Evolutionary conservation across 345 rosid genomes (phyloP).

Genomic region (Gossypium raimondii): DNA sequence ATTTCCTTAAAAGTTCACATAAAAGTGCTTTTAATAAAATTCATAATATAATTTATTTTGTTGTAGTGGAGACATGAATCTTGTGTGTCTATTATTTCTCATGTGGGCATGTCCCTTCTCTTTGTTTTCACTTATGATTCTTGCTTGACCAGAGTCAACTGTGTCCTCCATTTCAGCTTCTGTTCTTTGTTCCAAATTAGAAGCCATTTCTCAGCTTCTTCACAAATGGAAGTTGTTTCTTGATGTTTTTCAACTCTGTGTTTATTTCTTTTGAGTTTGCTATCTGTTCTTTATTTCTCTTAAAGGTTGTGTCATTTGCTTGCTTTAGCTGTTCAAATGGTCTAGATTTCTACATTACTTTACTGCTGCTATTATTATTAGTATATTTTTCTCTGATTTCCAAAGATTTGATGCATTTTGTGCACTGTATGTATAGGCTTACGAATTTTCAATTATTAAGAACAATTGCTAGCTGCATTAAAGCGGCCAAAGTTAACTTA

Average conservation of each 20-base stretch:
- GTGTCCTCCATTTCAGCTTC: constrained; percentile 28
- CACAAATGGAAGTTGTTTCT: constrained; percentile 56
- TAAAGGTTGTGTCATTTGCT: not conserved
- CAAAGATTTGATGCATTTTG: too few species aligned
- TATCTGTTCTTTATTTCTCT: not conserved
- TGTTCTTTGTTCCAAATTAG: constrained; percentile 22
- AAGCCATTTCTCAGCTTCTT: constrained; percentile 45
- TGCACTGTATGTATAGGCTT: too few species aligned
- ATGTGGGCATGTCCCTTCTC: constrained; percentile 44
- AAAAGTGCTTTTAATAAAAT: too few species aligned
- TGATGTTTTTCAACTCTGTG: constrained; percentile 40
- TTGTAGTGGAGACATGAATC: constrained; percentile 30
- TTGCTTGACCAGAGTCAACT: constrained; percentile 38
- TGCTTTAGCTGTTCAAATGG: not conserved
- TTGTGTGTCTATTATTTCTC: constrained; percentile 33
- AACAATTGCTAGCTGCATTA: not conserved
- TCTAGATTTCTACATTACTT: not conserved
- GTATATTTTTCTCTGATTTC: too few species aligned
- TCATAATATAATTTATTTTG: not conserved
- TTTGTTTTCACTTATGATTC: constrained; percentile 28
- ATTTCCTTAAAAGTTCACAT: too few species aligned
- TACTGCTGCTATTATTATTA: too few species aligned
- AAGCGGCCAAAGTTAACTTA: not conserved
- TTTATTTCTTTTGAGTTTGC: too few species aligned
- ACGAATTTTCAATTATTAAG: not conserved